phyloP scores from a whole-genome alignment of 768 basidiomycete species.

The Calocera cornea region DNA sequence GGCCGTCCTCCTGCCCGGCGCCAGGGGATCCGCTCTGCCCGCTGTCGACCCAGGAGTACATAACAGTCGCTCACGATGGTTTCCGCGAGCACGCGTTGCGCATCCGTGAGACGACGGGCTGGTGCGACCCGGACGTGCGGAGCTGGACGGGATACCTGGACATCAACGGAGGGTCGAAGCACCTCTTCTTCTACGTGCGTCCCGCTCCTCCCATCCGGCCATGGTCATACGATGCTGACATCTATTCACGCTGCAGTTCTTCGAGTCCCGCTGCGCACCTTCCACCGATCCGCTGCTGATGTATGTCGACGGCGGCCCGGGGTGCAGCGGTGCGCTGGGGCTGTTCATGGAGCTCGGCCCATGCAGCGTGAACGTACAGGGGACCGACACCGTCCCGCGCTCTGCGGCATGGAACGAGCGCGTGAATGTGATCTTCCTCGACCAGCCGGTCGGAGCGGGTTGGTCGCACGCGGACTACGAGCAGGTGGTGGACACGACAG shows the following conservation, averaged over 20 bases:
- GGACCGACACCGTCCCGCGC: conserved; percentile 25
- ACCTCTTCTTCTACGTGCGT: conserved; percentile 7
- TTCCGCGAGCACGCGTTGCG: conserved; percentile 7
- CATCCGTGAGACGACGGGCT: conserved; percentile 7
- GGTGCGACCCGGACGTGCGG: conserved; percentile 16
- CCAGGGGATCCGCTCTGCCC: neutral
- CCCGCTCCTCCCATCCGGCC: neutral
- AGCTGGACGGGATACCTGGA: conserved; percentile 54
- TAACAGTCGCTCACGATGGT: conserved; percentile 1
- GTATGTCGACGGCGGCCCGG: conserved; percentile 35
- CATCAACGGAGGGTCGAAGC: conserved; percentile 12
- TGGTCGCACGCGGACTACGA: conserved; percentile 60
- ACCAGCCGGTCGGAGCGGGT: conserved; percentile 62
- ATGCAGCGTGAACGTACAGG: conserved; percentile 39
- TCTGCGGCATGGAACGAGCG: conserved; percentile 28
- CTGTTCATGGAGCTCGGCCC: conserved; percentile 66
- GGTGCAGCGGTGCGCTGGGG: conserved; percentile 44
- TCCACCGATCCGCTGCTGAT: conserved; percentile 12
- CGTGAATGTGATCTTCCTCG: conserved; percentile 35
- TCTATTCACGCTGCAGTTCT: too few relatives aligned
- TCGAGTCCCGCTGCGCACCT: conserved; percentile 20
- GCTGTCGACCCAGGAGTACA: conserved; percentile 4
- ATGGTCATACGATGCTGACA: conserved; percentile 6
- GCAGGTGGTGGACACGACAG: conserved; percentile 56
- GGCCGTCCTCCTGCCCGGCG: neutral